phyloP scores from a whole-genome alignment of 495 filamentous ascomycete genomes.

The Trichoderma asperelloides region DNA sequence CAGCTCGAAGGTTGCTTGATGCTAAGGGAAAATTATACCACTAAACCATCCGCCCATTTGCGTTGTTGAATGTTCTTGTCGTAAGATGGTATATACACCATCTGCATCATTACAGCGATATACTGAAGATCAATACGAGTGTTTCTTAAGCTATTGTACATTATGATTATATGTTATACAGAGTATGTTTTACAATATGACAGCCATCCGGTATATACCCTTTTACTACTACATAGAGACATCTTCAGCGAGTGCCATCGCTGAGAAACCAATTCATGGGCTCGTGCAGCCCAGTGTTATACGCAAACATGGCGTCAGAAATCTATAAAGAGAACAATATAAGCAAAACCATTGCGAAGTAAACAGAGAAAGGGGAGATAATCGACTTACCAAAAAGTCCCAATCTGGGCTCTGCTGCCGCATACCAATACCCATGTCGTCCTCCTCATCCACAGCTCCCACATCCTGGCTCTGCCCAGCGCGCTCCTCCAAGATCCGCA shows the following conservation, averaged over 20 bases:
- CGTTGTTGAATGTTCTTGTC: neutral
- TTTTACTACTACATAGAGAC: too few relatives aligned
- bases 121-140: neutral
- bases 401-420: neutral
- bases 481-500: neutral
- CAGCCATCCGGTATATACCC: neutral
- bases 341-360: neutral
- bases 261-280: neutral
- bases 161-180: neutral
- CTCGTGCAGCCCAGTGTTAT: neutral
- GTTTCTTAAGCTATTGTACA: neutral
- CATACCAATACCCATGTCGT: neutral
- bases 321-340: neutral
- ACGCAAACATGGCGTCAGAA: neutral
- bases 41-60: slow-evolving; percentile 8
- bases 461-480: neutral
- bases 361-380: neutral
- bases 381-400: neutral
- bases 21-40: slow-evolving; percentile 9
- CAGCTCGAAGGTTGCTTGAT: slow-evolving; percentile 2
- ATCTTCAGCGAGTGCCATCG: neutral
- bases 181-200: neutral
- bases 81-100: neutral
- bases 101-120: neutral
- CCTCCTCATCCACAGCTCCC: neutral